These are phyloP conservation scores for Calvatia gigantea DNA, from an alignment of 768 basidiomycete species.

Conservation along the genomic window DNA sequence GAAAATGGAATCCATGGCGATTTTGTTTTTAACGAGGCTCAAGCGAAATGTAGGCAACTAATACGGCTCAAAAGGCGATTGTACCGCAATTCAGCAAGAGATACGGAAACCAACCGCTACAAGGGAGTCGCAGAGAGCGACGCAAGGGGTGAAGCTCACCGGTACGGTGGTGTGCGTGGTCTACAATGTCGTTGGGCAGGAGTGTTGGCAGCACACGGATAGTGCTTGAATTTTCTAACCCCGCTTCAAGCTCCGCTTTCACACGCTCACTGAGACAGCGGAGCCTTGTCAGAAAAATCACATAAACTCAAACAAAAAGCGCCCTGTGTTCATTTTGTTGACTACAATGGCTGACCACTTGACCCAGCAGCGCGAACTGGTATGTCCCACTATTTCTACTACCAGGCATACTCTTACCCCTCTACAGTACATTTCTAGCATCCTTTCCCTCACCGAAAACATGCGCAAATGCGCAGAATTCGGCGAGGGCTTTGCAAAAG, in stretches of 20 bases:
- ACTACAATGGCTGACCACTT: conserved; percentile 26
- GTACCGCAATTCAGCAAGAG: conserved; percentile 19
- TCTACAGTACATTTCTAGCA: conserved; percentile 52
- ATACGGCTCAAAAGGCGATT: conserved; percentile 26
- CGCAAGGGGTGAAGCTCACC: conserved; percentile 20
- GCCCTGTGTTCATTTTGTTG: conserved; percentile 8
- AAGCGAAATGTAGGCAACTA: conserved; percentile 24
- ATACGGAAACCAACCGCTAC: conserved; percentile 20
- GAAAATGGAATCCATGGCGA: conserved; percentile 42
- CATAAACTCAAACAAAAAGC: conserved; percentile 13
- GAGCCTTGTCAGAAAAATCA: conserved; percentile 12
- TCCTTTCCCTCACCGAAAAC: conserved; percentile 54
- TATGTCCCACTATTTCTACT: conserved; percentile 15
- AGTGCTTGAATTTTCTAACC: conserved; percentile 17
- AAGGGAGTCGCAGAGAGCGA: conserved; percentile 22
- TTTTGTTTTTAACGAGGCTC: conserved; percentile 30
- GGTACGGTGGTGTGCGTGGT: conserved; percentile 24
- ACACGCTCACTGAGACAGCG: conserved; percentile 38
- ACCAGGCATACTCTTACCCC: conserved; percentile 16
- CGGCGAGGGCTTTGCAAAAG: conserved; percentile 56
- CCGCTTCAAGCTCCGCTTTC: conserved; percentile 33
- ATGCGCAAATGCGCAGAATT: conserved; percentile 61
- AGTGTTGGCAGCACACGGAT: conserved; percentile 16
- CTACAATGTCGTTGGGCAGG: conserved; percentile 19
- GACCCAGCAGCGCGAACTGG: conserved; percentile 32